A percentile compares a stretch with the other conserved stretches of the same genome.
Evolutionary conservation across 2,329 filamentous ascomycete species (phyloP).

Genomic region (Penicillium expansum): DNA sequence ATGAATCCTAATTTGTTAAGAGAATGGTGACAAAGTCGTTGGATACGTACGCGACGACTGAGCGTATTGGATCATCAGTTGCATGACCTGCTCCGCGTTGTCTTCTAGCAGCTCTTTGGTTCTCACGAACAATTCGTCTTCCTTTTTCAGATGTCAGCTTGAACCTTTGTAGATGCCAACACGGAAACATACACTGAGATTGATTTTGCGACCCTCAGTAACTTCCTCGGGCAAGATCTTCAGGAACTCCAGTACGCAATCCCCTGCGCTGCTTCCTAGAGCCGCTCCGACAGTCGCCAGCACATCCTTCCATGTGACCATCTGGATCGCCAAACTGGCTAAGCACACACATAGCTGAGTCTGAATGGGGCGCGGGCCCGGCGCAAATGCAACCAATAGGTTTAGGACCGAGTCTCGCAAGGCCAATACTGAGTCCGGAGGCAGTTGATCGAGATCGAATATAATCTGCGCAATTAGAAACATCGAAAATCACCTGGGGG

Average conservation of each 20-base stretch:
- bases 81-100: conserved; percentile 83
- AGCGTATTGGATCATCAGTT: conserved; percentile 83
- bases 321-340: conserved; percentile 91
- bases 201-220: conserved; percentile 98
- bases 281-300: conserved; percentile 75
- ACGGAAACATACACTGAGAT: conserved; percentile 83
- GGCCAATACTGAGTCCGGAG: conserved; percentile 67
- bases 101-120: conserved; percentile 87
- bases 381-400: conserved; percentile 75
- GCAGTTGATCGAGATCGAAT: conserved; percentile 89
- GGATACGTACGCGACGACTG: conserved; percentile 73
- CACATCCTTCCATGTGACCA: conserved; percentile 94
- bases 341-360: conserved; percentile 94
- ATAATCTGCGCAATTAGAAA: conserved; percentile 67
- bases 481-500: not conserved
- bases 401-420: conserved; percentile 81
- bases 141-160: conserved; percentile 52
- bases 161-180: not conserved
- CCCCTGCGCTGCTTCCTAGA: conserved; percentile 67
- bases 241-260: conserved; percentile 91
- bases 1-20: conserved; percentile 6
- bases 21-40: not conserved
- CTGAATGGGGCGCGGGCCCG: conserved; percentile 77
- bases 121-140: conserved; percentile 86
- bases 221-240: conserved; percentile 98